Conservation (phyloP, 441 rosid species). For the Manihot esculenta region DNA sequence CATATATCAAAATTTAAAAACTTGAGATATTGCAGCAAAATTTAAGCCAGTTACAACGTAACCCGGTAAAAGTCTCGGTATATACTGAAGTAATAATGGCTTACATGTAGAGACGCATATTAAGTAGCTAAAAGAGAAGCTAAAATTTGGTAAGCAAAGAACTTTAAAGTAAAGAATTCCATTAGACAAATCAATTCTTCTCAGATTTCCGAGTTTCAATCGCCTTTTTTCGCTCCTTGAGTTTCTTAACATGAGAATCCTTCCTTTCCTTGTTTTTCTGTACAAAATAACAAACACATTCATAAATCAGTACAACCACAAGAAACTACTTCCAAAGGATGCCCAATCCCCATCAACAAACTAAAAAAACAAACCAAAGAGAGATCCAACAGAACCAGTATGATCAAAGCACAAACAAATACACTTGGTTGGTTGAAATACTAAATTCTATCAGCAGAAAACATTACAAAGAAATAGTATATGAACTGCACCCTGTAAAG, state of each 20-base stretch:
- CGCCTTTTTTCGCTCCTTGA: conserved; percentile 66
- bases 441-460: not conserved
- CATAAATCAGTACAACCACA: conserved; percentile 7
- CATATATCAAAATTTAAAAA: not conserved
- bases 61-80: conserved; percentile 8
- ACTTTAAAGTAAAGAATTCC: not conserved
- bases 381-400: not conserved
- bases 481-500: not conserved
- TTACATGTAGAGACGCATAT: not conserved
- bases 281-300: conserved; percentile 12
- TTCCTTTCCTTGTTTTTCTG: conserved; percentile 52
- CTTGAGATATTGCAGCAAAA: conserved; percentile 20
- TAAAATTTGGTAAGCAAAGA: not conserved
- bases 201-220: conserved; percentile 34
- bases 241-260: conserved; percentile 42
- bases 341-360: not conserved
- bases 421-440: not conserved
- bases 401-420: not conserved
- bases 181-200: conserved; percentile 21
- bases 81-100: not conserved
- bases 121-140: not conserved
- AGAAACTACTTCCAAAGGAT: not conserved
- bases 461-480: not conserved
- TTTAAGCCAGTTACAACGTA: conserved; percentile 14
- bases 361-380: not conserved